phyloP scores from a whole-genome alignment of 2,329 filamentous ascomycete genomes.

The Fusarium sublunatum region DNA sequence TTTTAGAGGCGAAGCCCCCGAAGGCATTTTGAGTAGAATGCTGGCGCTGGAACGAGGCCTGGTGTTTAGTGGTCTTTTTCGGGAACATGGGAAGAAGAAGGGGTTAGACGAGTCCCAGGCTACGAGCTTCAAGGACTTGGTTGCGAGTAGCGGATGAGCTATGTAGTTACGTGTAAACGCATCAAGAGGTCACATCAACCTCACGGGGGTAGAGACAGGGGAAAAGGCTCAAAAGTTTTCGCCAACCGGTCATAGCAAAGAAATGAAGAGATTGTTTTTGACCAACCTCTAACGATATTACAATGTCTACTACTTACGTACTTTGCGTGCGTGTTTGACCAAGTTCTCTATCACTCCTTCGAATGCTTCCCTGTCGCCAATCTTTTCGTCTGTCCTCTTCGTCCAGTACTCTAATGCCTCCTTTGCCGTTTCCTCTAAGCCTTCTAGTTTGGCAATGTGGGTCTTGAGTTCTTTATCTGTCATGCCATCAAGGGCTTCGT shows the following conservation, averaged over 20 bases:
- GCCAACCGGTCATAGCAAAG: constrained; percentile 32
- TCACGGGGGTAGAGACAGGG: constrained; percentile 11
- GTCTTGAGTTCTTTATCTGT: constrained; percentile 78
- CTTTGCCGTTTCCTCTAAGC: constrained; percentile 76
- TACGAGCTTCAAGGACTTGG: constrained; percentile 16
- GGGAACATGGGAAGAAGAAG: constrained; percentile 29
- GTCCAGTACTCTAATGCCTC: constrained; percentile 90
- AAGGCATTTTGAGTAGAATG: constrained; percentile 46
- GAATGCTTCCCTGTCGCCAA: constrained; percentile 92
- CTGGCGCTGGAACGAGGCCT: constrained; percentile 44
- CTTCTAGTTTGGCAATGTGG: constrained; percentile 77
- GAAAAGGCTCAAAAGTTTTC: constrained; percentile 38
- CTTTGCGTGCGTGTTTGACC: constrained; percentile 89
- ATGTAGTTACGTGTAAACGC: constrained; percentile 44
- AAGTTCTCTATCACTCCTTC: constrained; percentile 97
- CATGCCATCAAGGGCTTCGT: constrained; percentile 82
- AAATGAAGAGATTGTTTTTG: constrained; percentile 39
- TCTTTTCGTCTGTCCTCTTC: constrained; percentile 83
- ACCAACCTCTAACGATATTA: constrained; percentile 32
- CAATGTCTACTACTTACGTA: constrained; percentile 74
- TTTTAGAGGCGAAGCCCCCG: constrained; percentile 31
- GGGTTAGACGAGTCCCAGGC: constrained; percentile 21
- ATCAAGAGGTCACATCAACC: constrained; percentile 40
- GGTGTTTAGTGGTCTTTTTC: constrained; percentile 42
- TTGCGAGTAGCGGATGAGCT: constrained; percentile 32